phyloP scores from a whole-genome alignment of 768 basidiomycete genomes.

The Boletellus ananas region DNA sequence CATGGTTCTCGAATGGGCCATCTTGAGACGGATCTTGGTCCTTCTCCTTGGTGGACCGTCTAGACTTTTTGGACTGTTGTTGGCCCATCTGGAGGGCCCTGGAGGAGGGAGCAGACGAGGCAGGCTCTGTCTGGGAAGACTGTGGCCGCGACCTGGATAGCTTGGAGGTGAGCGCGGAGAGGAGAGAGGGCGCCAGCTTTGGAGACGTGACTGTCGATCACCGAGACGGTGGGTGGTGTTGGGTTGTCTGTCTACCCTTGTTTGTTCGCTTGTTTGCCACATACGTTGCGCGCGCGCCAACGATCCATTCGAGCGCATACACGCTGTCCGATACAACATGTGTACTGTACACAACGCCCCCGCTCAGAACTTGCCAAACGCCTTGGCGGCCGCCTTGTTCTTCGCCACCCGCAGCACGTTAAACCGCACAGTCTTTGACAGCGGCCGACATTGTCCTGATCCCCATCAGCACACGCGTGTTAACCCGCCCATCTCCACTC shows the following conservation, averaged over 20 bases:
- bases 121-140: conserved; percentile 68
- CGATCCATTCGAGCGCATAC: conserved; percentile 15
- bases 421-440: conserved; percentile 99
- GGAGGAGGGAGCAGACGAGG: conserved; percentile 37
- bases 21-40: conserved; percentile 51
- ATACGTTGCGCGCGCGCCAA: background rate
- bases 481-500: conserved; percentile 32
- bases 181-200: conserved; percentile 81
- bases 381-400: conserved; percentile 88
- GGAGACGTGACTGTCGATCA: conserved; percentile 31
- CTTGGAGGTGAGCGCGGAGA: conserved; percentile 71
- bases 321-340: conserved; percentile 17
- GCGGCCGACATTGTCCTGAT: conserved; percentile 93
- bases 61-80: conserved; percentile 78
- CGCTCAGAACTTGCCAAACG: conserved; percentile 89
- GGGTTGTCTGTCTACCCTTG: conserved; percentile 28
- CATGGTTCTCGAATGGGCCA: conserved; percentile 38
- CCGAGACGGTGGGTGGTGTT: conserved; percentile 25
- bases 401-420: conserved; percentile 95
- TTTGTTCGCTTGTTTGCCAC: conserved; percentile 34
- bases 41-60: conserved; percentile 68
- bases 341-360: background rate
- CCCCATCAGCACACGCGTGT: background rate
- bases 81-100: conserved; percentile 68
- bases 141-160: conserved; percentile 67